Base-by-base conservation (phyloP, 352 stramenopile genomes). In the Hyaloperonospora arabidopsidis region DNA sequence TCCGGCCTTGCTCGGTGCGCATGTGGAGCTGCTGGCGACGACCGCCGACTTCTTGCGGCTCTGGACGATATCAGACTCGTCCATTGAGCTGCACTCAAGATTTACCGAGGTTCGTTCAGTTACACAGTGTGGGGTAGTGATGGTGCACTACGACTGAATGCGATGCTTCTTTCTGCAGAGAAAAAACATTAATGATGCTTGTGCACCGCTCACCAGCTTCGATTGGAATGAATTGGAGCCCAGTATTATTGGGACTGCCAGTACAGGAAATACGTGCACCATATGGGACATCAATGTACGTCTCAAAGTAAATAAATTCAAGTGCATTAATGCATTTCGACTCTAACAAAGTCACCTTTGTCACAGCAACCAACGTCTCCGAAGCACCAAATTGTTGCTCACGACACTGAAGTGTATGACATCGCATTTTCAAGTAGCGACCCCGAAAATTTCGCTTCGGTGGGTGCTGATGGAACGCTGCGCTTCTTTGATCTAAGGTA, bases 371-470 rank as follows among this genome's bases (percentile, higher is more conserved):
- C 71, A 23, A 74, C 67, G 5, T 65, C 58, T 10, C 79, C 80
- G 1, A 89, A 76, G 54, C 97, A 97, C 36, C 95, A 99, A 77
- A 93, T 99, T 48, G 97, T 98, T 60, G 93, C 97, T 11, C 97
- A 99, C 64, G 97, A 99, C 58, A 92, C 95, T 36, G 97, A 99
- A 71, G 97, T 99, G 2, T 99, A 98, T 67, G 96, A 99, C 74
- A 89, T 98, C 19, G 89, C 94, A 12, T 99, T 98, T 56, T 95
- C 93, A 4, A 77, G 94, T n/a, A 78, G 94, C 15, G 93, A 96
- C 18, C 48, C 65, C 0, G 86, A 98, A 58, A 83, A 97, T 1
- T 99, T 99, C 72, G 95, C 89, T 2, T 97, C 90, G 0, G 96
- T 98, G 1, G 95, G 96, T 7, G 96, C 89, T 4, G 97, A 99